Base-by-base conservation (phyloP, 331 rosid species). In the Dryas integrifolia region DNA sequence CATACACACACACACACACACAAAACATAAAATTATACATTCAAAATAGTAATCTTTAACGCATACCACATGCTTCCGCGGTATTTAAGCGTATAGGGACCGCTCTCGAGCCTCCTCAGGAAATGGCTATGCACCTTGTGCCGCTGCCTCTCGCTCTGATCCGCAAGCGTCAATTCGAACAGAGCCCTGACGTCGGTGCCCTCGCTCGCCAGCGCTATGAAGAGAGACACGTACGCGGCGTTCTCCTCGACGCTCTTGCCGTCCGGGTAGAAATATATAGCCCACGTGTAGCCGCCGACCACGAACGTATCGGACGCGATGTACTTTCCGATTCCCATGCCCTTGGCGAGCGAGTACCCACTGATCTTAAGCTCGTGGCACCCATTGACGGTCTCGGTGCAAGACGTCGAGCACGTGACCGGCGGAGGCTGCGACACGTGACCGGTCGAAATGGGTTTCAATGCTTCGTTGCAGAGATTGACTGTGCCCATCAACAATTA, bases 121-220 rank as follows among this genome's bases (percentile, higher is more conserved):
- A 87, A 87, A 73, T 87, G 91, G 81, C 87, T 84, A 60, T 87
- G 92, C n/a, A 84, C 92, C 77, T 87, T 87, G 72, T 87, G 91
- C 57, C 80, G 73, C 18, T 73, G 87, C 57, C 74, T 80, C 60
- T 82, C 91, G 67, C 85, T 87, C 72, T 87, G 89, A 74, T 87
- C 92, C 78, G 75, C 30, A 45, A 87, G 82, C 65, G 92, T 75
- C 80, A 87, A 73, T 45, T 81, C 87, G 50, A 87, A 87, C 47
- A 87, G 58, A 3, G 91, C 91, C 82, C 91, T 68, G 6, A 87
- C 91, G 8, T 84, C 87, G n/a, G 84, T 79, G 11, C 92, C 89
- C 4, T 82, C 86, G 73, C 89, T 82, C 5, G 88, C 89, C 44
- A 87, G 63, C 10, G 89, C 92, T 58, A 87, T 76, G 89, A 87